A percentile compares a stretch with the other conserved stretches of the same genome.
Conservation (phyloP, 768 basidiomycete genomes). For the Xerocomellus chrysenteron region DNA sequence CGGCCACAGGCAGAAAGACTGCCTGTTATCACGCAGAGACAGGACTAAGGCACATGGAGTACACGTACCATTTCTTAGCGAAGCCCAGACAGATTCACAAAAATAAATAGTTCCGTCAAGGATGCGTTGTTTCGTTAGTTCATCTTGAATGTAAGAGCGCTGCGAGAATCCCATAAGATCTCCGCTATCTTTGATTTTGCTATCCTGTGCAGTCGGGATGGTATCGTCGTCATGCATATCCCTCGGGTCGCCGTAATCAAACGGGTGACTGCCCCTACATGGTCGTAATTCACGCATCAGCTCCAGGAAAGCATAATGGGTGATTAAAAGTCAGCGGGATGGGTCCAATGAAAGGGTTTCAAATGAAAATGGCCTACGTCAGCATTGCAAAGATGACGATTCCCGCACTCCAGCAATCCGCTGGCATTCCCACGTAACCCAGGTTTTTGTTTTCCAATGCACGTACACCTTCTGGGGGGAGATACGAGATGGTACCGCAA, state of each 20-base stretch:
- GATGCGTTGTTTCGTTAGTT: slow-evolving; percentile 67
- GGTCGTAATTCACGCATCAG: slow-evolving; percentile 7
- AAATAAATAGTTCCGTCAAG: slow-evolving; percentile 62
- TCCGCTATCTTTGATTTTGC: slow-evolving; percentile 35
- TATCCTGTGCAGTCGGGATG: slow-evolving; percentile 8
- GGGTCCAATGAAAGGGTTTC: neutral
- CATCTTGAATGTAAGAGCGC: slow-evolving; percentile 48
- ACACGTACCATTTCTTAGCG: slow-evolving; percentile 56
- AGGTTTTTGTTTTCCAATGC: slow-evolving; percentile 74
- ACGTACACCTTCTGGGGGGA: slow-evolving; percentile 82
- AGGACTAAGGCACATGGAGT: neutral
- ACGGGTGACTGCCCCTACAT: slow-evolving; percentile 71
- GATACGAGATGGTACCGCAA: slow-evolving; percentile 83
- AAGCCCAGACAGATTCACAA: slow-evolving; percentile 51
- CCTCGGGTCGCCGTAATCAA: slow-evolving; percentile 53
- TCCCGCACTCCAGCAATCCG: slow-evolving; percentile 88
- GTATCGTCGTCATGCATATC: slow-evolving; percentile 14
- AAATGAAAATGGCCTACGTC: slow-evolving; percentile 50
- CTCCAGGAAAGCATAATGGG: neutral
- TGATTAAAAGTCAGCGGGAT: neutral
- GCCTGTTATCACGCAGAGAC: slow-evolving; percentile 2
- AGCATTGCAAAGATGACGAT: slow-evolving; percentile 83
- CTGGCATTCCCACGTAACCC: slow-evolving; percentile 79
- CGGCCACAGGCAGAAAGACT: neutral
- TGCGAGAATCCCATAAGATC: slow-evolving; percentile 31